Evolutionary conservation across 148 eudicot genomes (phyloP), one percentile per base, ranked within the genome.

Genomic region (Amaranthus palmeri): DNA sequence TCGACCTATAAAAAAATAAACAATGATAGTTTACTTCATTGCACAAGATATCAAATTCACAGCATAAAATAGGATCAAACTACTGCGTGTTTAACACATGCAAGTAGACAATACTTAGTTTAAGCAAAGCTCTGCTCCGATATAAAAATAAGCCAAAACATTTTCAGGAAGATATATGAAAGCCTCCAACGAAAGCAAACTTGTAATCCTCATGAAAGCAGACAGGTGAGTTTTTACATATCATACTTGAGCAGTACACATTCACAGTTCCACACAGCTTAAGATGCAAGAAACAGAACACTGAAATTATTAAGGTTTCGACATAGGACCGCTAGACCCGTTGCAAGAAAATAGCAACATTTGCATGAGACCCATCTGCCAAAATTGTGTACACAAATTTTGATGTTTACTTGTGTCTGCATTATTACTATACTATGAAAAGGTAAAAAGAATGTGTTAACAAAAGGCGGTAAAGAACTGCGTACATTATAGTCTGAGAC

Each of bases 1-100:
- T 95, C 99, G 72, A 95, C 96, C 98, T 95, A 79, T 54, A 65
- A 76, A 84, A 54, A 68, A 67, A 70, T 8, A 74, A 12, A 45
- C 10, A 14, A 59, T 41, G 12, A 77, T 54, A 18, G 51, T 10
- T 55, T 25, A 44, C 49, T 46, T 44, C 10, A 56, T 8, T 15
- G 63, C 58, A 42, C 58, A 4, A 71, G 15, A 18, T 46, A 62
- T 18, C 51, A 6, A 67, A 4, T 53, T 8, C 17, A 54, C 60
- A 49, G 45, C 6, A 36, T 15, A 55, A 43, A 45, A n/a, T 56
- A 2, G 48, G 7, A 44, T 53, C 10, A 63, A 50, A 48, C 17
- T 65, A 64, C 3, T 62, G 12, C 9, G 2, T 14, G 12, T 12
- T n/a, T 45, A 3, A 47, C 65, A 45, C 52, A 46, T 64, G 53